Evolutionary conservation across 2,329 filamentous ascomycete species (phyloP).

Genomic region (Coniochaeta sp.): DNA sequence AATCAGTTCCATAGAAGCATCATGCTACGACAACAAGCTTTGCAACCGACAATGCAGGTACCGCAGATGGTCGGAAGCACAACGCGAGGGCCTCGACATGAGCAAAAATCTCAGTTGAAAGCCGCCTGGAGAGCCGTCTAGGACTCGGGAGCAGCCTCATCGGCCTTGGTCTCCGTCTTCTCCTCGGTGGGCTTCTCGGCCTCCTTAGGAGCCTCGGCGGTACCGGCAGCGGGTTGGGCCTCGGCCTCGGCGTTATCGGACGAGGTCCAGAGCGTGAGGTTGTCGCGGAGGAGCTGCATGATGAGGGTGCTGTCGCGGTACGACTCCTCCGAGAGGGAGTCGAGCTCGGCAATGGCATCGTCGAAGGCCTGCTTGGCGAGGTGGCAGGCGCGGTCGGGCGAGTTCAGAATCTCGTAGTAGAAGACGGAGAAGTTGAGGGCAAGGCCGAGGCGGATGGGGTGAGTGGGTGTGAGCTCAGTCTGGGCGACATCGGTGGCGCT

Average conservation of each 20-base stretch:
- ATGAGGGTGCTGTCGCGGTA: conserved; percentile 99
- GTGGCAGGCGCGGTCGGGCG: conserved; percentile 94
- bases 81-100: too few relatives aligned
- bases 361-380: conserved; percentile 99
- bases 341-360: conserved; percentile 96
- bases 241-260: conserved; percentile 80
- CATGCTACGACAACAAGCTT: background rate
- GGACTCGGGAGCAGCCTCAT: conserved; percentile 39
- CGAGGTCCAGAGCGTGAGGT: conserved; percentile 96
- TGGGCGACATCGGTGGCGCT: conserved; percentile 97
- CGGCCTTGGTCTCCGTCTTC: conserved; percentile 40
- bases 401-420: conserved; percentile 99
- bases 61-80: too few relatives aligned
- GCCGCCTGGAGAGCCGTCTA: conserved; percentile 30
- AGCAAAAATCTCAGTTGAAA: too few relatives aligned
- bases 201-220: conserved; percentile 49
- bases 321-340: conserved; percentile 94
- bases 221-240: conserved; percentile 51
- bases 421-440: conserved; percentile 99
- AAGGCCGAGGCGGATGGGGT: conserved; percentile 95
- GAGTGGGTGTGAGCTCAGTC: conserved; percentile 93
- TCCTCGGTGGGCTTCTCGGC: conserved; percentile 49
- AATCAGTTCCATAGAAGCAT: conserved; percentile 4
- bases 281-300: conserved; percentile 98
- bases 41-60: too few relatives aligned